Evolutionary conservation across 2,329 filamentous ascomycete genomes (phyloP).

Genomic region (Colletotrichum sansevieriae): DNA sequence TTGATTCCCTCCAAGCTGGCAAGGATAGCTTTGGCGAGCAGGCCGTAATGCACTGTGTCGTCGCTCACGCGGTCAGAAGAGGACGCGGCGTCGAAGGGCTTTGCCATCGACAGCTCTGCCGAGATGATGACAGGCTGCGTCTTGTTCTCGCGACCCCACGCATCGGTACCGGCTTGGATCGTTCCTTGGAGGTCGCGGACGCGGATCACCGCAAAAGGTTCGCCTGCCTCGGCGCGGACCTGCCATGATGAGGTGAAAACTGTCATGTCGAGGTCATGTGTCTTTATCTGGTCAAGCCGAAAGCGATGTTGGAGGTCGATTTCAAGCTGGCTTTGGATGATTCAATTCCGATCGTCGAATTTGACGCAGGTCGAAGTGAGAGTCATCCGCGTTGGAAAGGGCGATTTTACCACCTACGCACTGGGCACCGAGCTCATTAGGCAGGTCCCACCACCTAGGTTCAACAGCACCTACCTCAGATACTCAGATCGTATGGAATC

Average conservation of each 20-base stretch:
- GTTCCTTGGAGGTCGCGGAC: constrained; percentile 72
- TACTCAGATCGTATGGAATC: too few species aligned
- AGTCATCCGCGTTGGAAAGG: too few species aligned
- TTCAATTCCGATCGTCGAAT: too few species aligned
- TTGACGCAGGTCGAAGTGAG: too few species aligned
- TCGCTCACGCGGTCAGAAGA: constrained; percentile 69
- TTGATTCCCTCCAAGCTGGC: constrained; percentile 54
- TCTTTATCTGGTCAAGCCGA: too few species aligned
- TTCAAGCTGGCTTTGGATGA: too few species aligned
- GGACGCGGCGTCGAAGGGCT: constrained; percentile 70
- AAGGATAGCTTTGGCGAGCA: constrained; percentile 75
- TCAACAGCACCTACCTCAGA: too few species aligned
- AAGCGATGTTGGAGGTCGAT: too few species aligned
- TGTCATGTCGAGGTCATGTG: too few species aligned
- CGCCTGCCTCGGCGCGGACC: constrained; percentile 55
- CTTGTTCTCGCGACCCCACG: constrained; percentile 73
- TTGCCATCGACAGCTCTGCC: constrained; percentile 67
- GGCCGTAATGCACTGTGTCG: constrained; percentile 84
- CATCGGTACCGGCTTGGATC: constrained; percentile 71
- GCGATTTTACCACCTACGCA: too few species aligned
- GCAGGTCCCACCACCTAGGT: too few species aligned
- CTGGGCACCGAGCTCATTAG: too few species aligned
- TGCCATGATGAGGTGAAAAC: constrained; percentile 47
- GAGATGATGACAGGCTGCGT: constrained; percentile 74
- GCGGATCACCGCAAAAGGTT: constrained; percentile 66